phyloP scores from a whole-genome alignment of 2,329 filamentous ascomycete genomes.

The Diaporthe capsici region DNA sequence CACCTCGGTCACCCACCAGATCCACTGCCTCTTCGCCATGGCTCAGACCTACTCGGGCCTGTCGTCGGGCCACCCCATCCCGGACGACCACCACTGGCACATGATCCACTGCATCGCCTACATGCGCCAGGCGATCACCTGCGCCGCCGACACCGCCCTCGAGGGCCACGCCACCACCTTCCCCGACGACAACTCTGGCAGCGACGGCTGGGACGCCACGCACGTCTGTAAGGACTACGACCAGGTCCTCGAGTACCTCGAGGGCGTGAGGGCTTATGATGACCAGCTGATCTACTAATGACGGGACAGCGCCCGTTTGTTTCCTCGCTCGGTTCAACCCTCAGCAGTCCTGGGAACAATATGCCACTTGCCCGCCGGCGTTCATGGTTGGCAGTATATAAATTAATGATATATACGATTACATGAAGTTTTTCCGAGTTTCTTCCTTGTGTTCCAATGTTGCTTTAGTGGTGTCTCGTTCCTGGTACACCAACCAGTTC shows the following conservation, averaged over 20 bases:
- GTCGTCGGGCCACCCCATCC: conserved; percentile 54
- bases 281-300: conserved; percentile 59
- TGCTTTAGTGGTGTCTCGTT: not conserved
- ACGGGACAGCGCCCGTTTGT: too few species aligned
- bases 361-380: conserved; percentile 8
- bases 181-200: conserved; percentile 60
- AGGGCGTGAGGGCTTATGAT: conserved; percentile 60
- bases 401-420: conserved; percentile 25
- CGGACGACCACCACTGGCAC: conserved; percentile 62
- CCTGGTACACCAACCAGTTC: too few species aligned
- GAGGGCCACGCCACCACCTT: conserved; percentile 63
- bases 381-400: conserved; percentile 29
- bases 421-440: not conserved
- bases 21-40: conserved; percentile 50
- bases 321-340: too few species aligned
- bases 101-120: conserved; percentile 65
- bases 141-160: conserved; percentile 60
- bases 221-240: conserved; percentile 61
- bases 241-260: conserved; percentile 58
- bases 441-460: too few species aligned
- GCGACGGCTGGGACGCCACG: conserved; percentile 63
- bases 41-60: conserved; percentile 59
- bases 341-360: not conserved
- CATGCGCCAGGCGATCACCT: conserved; percentile 62
- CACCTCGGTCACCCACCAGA: conserved; percentile 54